Evolutionary conservation across 164 flowering plant genomes (phyloP), one percentile per base, ranked within the genome.

Genomic region (Vitis amurensis): DNA sequence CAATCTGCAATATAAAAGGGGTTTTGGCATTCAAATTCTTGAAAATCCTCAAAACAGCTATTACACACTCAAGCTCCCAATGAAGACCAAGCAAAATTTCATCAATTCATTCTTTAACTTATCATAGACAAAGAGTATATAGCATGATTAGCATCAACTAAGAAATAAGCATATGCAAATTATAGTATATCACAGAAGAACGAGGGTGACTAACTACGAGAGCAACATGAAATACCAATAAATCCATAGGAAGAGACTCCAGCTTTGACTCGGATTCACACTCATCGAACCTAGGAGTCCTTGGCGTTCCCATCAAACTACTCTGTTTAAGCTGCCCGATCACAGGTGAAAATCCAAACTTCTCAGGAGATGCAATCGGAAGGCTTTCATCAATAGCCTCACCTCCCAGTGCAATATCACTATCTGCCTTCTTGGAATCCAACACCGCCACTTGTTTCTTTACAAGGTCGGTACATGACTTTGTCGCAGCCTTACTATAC

Each of bases 211-310:
- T 4, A 30, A 55, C 14, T 37, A 37, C 44, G 7, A 37, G 44
- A 37, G 44, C 7, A 3, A 3, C 44, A 6, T 2, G 44, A 37
- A 37, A 60, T 89, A 95, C 99, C 98, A 95, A 80, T 62, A 95
- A 61, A 67, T 95, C 99, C 86, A 86, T 84, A 11, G 98, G 99
- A 65, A 95, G 97, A 73, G 94, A 84, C 77, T 95, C 99, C 16
- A 95, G 94, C 89, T 85, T 80, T 1, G 98, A 95, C 71, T 88
- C 97, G 3, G 87, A 89, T 11, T 79, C 79, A 51, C 57, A 72
- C 19, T 71, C 82, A 4, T 81, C 78, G 16, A 48, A 59, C 55
- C 77, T 68, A 47, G 96, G 94, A 0, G 96, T 93, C 76, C 75
- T 89, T 0, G 99, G 99, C 0, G 97, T 91, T 67, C 71, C 79